Evolutionary conservation across 2,329 filamentous ascomycete genomes (phyloP).

Genomic region (Thelonectria olida): DNA sequence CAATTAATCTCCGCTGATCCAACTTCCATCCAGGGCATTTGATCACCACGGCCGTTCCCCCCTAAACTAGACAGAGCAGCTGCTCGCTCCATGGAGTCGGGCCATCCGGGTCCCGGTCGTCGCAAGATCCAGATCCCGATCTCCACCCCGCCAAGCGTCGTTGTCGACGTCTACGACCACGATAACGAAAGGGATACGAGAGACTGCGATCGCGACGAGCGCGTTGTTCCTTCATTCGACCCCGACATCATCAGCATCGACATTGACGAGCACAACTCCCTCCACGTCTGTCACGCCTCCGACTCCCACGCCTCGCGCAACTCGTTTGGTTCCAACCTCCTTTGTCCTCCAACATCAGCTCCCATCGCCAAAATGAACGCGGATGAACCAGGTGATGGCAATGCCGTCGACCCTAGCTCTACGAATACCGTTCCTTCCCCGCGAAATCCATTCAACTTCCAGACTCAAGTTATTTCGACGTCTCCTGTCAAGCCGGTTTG

Average conservation of each 20-base stretch:
- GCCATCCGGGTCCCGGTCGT: constrained; percentile 32
- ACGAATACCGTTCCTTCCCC: constrained; percentile 39
- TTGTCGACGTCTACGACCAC: constrained; percentile 30
- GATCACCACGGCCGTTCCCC: constrained; percentile 8
- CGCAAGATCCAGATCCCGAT: constrained; percentile 28
- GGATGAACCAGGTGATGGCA: constrained; percentile 21
- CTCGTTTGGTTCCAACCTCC: constrained; percentile 27
- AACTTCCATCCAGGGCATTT: constrained; percentile 12
- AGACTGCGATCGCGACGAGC: constrained; percentile 8
- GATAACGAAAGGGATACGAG: constrained; percentile 26
- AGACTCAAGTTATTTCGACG: constrained; percentile 81
- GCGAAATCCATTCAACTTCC: constrained; percentile 90
- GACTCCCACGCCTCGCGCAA: constrained; percentile 30
- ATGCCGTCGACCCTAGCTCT: constrained; percentile 9
- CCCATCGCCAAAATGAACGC: constrained; percentile 27
- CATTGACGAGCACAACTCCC: constrained; percentile 2
- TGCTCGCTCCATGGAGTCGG: constrained; percentile 20
- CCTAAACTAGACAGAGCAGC: constrained; percentile 14
- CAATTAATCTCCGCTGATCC: constrained; percentile 3
- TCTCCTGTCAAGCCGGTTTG: constrained; percentile 80
- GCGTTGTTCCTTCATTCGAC: background rate
- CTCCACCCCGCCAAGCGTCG: constrained; percentile 38
- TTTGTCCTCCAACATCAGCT: constrained; percentile 30
- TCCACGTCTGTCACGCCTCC: constrained; percentile 19
- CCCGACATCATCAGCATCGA: constrained; percentile 21